Percentiles rank a stretch among this genome's conserved stretches.
These are phyloP conservation scores for Vanrija sp. DNA, from an alignment of 1,284 basidiomycete species.

Conservation along the genomic window DNA sequence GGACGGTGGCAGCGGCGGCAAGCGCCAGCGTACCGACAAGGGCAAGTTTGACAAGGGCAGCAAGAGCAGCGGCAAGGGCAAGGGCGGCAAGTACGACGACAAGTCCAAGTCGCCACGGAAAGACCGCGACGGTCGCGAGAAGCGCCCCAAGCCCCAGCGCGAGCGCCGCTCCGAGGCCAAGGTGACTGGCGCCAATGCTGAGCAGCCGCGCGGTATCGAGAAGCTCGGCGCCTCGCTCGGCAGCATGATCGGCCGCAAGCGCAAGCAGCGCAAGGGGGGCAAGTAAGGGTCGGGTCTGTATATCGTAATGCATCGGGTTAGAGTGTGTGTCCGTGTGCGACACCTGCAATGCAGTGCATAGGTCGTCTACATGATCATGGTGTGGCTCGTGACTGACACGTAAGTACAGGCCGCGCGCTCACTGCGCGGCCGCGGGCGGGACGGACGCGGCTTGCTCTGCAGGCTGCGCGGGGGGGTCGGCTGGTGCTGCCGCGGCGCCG, in stretches of 20 bases:
- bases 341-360: too few relatives aligned
- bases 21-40: constrained; percentile 3
- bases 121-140: neutral
- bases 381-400: too few relatives aligned
- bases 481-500: too few relatives aligned
- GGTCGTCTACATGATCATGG: too few relatives aligned
- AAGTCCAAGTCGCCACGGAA: neutral
- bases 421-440: too few relatives aligned
- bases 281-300: neutral
- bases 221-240: constrained; percentile 46
- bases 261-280: constrained; percentile 28
- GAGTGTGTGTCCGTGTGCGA: too few relatives aligned
- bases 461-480: too few relatives aligned
- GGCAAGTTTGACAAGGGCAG: neutral
- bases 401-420: too few relatives aligned
- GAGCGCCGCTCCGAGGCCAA: constrained; percentile 2
- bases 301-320: too few relatives aligned
- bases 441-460: too few relatives aligned
- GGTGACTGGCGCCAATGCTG: neutral
- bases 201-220: constrained; percentile 42
- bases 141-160: constrained; percentile 7
- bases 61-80: constrained; percentile 2
- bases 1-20: constrained; percentile 1
- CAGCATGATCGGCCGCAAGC: constrained; percentile 48
- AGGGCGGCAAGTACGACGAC: constrained; percentile 3